Percentiles rank a stretch among this genome's conserved stretches.
Evolutionary conservation across 306 rosid genomes (phyloP).

Genomic region (Canavalia ensiformis): DNA sequence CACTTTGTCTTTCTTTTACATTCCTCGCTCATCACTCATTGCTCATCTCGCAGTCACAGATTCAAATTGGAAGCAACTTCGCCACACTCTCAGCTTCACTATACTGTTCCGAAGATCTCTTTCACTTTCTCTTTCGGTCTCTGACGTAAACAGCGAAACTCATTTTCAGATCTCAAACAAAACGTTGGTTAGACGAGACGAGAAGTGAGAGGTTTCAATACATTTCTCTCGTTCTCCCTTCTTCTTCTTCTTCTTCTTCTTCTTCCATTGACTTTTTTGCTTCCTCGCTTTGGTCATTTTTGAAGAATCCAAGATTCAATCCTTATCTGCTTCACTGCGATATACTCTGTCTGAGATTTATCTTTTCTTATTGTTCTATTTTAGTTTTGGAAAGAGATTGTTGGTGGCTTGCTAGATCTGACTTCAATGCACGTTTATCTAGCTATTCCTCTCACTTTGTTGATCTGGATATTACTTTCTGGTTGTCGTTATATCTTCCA

Average conservation of each 20-base stretch:
- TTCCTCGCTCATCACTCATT: conserved; percentile 30
- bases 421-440: conserved; percentile 37
- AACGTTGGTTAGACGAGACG: not conserved
- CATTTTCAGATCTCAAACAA: conserved; percentile 56
- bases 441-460: conserved; percentile 16
- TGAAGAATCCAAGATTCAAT: conserved; percentile 36
- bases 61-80: conserved; percentile 24
- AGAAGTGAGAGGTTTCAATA: conserved; percentile 43
- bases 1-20: conserved; percentile 39
- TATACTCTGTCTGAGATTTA: conserved; percentile 1
- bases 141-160: not conserved
- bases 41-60: conserved; percentile 23
- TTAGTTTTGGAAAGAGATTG: not conserved
- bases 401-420: conserved; percentile 57
- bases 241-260: conserved; percentile 13
- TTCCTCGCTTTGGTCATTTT: conserved; percentile 17
- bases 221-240: conserved; percentile 19
- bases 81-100: not conserved
- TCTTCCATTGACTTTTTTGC: conserved; percentile 1
- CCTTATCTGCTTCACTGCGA: conserved; percentile 37
- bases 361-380: not conserved
- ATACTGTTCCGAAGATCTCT: conserved; percentile 42
- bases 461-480: conserved; percentile 39
- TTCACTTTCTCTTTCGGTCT: conserved; percentile 16
- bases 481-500: not conserved